Base-by-base conservation (phyloP, 768 basidiomycete genomes). In the Tricholoma sp. region DNA sequence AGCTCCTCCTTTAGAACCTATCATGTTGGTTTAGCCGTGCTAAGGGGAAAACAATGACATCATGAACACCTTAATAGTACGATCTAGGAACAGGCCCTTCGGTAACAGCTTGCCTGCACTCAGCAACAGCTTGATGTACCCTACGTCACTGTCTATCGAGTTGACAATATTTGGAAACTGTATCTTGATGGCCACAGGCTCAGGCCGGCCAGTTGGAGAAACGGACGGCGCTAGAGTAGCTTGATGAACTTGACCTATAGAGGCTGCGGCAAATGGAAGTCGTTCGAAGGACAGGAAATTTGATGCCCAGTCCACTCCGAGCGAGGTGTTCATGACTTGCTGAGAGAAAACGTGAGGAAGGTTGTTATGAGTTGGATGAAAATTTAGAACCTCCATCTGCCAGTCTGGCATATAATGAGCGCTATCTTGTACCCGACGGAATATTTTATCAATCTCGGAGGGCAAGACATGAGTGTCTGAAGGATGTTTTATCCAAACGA, bases 341-440 rank as follows among this genome's bases (percentile, higher is more conserved):
- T 84, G 39, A 28, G 39, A 28, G 51, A 28, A 39, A 57, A 42
- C 44, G 41, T 49, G 28, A 59, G 39, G 51, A 55, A 45, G 24
- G 2, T 36, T n/a, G 12, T 48, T 28, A 29, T 17, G 24, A 5
- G 28, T 39, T 37, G 9, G 47, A 57, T 32, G 54, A 20, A 13
- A 39, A 41, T 6, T 3, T 66, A 72, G 17, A 13, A 92, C 95
- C 82, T 95, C 90, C 86, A 98, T 89, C 68, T 99, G 96, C 89
- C 90, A 95, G 62, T 96, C 89, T 0, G 96, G 96, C 96, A 99
- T 99, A 68, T 98, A 98, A 70, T 99, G 93, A 1, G 96, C 96
- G 62, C 88, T 85, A 61, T 96, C 91, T 67, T 98, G 96, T 0
- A 99, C 95, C 29, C 88, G 77, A 51, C 93, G 82, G 63, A 99